Base-by-base conservation (phyloP, 2,329 filamentous ascomycete genomes). In the Scedosporium boydii region DNA sequence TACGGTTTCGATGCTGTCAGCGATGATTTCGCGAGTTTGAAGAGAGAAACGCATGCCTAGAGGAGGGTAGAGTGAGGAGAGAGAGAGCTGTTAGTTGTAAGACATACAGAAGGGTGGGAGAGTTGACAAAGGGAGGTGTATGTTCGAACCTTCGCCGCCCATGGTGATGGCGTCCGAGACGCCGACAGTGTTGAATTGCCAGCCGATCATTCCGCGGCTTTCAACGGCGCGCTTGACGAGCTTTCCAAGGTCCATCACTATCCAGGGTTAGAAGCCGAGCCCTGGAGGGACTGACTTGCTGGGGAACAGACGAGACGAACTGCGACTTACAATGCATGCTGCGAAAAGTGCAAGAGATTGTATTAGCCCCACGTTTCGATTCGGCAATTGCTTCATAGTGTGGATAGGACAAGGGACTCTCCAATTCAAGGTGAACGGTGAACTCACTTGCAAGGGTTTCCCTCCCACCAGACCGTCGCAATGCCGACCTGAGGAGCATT, bases 381-480 rank as follows among this genome's bases (percentile, higher is more conserved):
- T 18, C 46, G n/a, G 16, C 44, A 12, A 3, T 51, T 23, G 6
- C 10, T 51, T 18, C 46, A 51, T 51, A 12, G 21, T 21, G 21
- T 21, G 9, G 16, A 23, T 16, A 51, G n/a, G 46, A 23, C 46
- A 18, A 51, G 14, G 10, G 34, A 38, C 2, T 21, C 56, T 26
- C 27, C 4, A 29, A 58, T 16, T 10, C 12, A 58, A n/a, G 59
- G 38, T 58, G 41, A 16, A 82, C 87, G 59, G 38, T 58, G 41
- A 16, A 82, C 87, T 77, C 75, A 90, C 87, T 96, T 96, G 85
- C 93, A 97, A 44, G 93, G 91, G 72, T 97, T 97, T 29, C 93
- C 93, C 76, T 97, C 92, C 93, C 93, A 98, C 93, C 93, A 97
- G 4, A 97, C 90, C 4, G 89, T 92, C 6, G 92, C 89, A 70